Base-by-base conservation (phyloP, 1,139 yeast genomes). In the Scheffersomyces illinoinensis region DNA sequence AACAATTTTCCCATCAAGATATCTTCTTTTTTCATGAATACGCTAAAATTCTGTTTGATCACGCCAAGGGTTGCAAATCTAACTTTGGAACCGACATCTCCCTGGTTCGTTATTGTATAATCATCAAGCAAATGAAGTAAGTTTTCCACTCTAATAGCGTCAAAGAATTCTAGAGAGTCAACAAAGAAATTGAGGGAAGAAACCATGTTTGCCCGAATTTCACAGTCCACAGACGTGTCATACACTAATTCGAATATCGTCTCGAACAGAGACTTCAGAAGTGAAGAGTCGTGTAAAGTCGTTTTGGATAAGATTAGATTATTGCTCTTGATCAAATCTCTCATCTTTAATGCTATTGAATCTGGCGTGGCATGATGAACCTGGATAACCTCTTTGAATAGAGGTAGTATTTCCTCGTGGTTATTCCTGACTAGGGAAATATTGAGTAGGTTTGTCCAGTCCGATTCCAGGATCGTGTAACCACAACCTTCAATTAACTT, bases 51-150 rank as follows among this genome's bases (percentile, higher is more conserved):
- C 3, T 64, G 55, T 0, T 63, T 59, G 8, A 88, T 68, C 4
- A 85, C 68, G 8, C 68, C 61, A 6, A 89, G 71, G 0, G 87
- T 76, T 0, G 87, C 81, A 2, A 70, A 66, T 56, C 98, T 78
- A 0, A 92, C 83, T 69, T 87, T 83, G 49, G 92, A 85, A 1
- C 98, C 98, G 17, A 89, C 91, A 71, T 89, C 95, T 19, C 95
- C 95, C 69, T 86, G 90, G 56, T 84, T 85, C 0, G 92, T 87
- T 3, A 81, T 74, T 0, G 93, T 86, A 66, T 89, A 88, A 64
- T 89, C 93, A 63, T 87, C 86, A 51, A 89, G 71, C 52, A 80
- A 75, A 3, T 60, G 49, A 2, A 76, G 58, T n/a, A 77, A 54
- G 5, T 56, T 57, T 10, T 62, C 50, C 18, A 76, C 59, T 5